Percentiles rank a stretch among this genome's conserved stretches.
Evolutionary conservation across 2,329 filamentous ascomycete genomes (phyloP).

Genomic region (Pestalotiopsis sp.): DNA sequence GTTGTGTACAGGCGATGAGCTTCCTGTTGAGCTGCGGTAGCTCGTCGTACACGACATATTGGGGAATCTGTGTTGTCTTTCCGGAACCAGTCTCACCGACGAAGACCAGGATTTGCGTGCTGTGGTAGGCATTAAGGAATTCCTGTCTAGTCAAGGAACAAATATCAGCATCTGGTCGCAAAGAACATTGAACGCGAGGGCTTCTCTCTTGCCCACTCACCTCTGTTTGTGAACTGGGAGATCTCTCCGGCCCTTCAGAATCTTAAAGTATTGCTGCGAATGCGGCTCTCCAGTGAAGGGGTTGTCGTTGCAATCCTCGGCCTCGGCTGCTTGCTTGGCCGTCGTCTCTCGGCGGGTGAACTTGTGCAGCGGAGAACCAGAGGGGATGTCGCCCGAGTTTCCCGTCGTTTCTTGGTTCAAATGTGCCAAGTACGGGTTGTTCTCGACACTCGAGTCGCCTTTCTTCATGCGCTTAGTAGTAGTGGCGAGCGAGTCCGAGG

Average conservation of each 20-base stretch:
- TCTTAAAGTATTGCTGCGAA: slow-evolving; percentile 85
- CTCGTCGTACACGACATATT: slow-evolving; percentile 97
- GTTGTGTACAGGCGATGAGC: slow-evolving; percentile 96
- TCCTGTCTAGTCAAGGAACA: slow-evolving; percentile 54
- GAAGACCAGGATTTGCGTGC: slow-evolving; percentile 94
- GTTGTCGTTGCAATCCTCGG: slow-evolving; percentile 81
- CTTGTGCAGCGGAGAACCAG: slow-evolving; percentile 57
- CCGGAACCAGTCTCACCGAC: slow-evolving; percentile 99
- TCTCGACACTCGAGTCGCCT: slow-evolving; percentile 22
- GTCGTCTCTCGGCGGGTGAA: slow-evolving; percentile 83
- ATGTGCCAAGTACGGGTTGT: slow-evolving; percentile 92
- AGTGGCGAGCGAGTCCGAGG: slow-evolving; percentile 21
- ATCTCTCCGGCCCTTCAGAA: slow-evolving; percentile 80
- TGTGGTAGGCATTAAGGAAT: slow-evolving; percentile 91
- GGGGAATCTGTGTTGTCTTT: slow-evolving; percentile 98
- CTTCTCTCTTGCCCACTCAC: slow-evolving; percentile 43
- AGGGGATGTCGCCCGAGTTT: slow-evolving; percentile 36
- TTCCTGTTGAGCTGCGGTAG: slow-evolving; percentile 84
- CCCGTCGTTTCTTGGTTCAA: slow-evolving; percentile 64
- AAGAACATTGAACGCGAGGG: background rate
- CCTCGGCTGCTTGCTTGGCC: slow-evolving; percentile 69
- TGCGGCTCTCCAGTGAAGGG: slow-evolving; percentile 81
- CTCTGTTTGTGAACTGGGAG: slow-evolving; percentile 92
- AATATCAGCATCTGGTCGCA: slow-evolving; percentile 11
- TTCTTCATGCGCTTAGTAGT: slow-evolving; percentile 30